Base-by-base conservation (phyloP, 805 yeast genomes). In the Candida taoyuanica region DNA sequence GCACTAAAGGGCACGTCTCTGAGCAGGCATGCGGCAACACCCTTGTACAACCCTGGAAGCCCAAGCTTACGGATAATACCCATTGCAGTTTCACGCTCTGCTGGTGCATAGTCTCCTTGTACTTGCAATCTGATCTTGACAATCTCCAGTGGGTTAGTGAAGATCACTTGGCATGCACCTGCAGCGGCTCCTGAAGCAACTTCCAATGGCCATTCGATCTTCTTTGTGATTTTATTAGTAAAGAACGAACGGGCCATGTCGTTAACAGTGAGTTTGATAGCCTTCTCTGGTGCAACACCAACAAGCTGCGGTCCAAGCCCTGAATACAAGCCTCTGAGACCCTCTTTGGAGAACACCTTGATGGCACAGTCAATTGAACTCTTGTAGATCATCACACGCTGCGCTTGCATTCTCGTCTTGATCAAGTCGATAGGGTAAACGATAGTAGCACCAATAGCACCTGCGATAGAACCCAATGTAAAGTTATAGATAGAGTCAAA, bases 231-330 rank as follows among this genome's bases (percentile, higher is more conserved):
- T 39, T 57, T 60, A 44, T 68, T 68, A n/a, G 85, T 72, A 46
- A 91, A 79, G 38, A 76, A 70, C 20, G 80, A 79, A 53, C 98
- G 76, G 41, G 88, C 80, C 40, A 85, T 67, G 59, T 91, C 98
- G 63, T 91, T 91, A 28, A 91, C 95, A 0, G 98, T 89, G 49
- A 91, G 75, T 65, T 91, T 91, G 55, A 91, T 91, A 31, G 98
- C 98, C 68, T 91, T 91, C 62, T 91, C 98, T 2, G 98, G 98
- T 0, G 98, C 98, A 36, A 91, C 98, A 49, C 98, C 98, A 34
- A 93, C 78, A 54, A 91, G 69, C 64, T 93, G 98, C 14, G 98
- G 97, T 8, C 86, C 85, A 36, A 91, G 69, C 38, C 98, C 98
- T 5, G 95, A 82, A 63, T 91, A 91, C 41, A 91, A 72, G 7